phyloP scores from a whole-genome alignment of 2,329 filamentous ascomycete species.

The Laburnicola sp. region DNA sequence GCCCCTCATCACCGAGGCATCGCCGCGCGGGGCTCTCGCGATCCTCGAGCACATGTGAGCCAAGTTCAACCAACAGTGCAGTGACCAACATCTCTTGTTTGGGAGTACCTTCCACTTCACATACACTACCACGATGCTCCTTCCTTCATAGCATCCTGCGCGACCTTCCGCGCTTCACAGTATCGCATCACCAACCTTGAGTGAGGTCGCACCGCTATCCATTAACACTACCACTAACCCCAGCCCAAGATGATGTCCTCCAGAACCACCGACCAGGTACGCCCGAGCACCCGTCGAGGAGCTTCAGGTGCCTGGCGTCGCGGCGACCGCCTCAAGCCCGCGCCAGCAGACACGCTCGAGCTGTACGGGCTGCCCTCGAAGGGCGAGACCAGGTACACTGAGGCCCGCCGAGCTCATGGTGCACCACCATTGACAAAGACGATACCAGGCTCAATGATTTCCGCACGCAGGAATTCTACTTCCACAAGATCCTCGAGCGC shows the following conservation, averaged over 20 bases:
- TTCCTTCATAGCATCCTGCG: conserved; percentile 10
- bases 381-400: conserved; percentile 75
- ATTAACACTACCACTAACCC: conserved; percentile 2
- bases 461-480: conserved; percentile 82
- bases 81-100: background rate
- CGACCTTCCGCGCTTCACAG: conserved; percentile 1
- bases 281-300: conserved; percentile 43
- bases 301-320: conserved; percentile 43
- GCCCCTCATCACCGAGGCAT: conserved; percentile 27
- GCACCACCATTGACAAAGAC: background rate
- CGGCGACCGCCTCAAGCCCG: conserved; percentile 63
- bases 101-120: background rate
- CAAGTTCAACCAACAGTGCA: background rate
- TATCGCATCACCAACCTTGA: background rate
- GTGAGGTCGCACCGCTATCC: background rate
- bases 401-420: conserved; percentile 2
- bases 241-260: conserved; percentile 21
- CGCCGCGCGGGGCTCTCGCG: conserved; percentile 23
- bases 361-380: conserved; percentile 85
- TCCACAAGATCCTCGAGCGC: conserved; percentile 81
- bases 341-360: conserved; percentile 75
- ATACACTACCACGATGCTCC: background rate
- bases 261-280: conserved; percentile 35
- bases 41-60: background rate
- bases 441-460: conserved; percentile 56